These are phyloP conservation scores for Metarhizium humberi DNA, from an alignment of 2,329 filamentous ascomycete genomes.

Conservation along the genomic window DNA sequence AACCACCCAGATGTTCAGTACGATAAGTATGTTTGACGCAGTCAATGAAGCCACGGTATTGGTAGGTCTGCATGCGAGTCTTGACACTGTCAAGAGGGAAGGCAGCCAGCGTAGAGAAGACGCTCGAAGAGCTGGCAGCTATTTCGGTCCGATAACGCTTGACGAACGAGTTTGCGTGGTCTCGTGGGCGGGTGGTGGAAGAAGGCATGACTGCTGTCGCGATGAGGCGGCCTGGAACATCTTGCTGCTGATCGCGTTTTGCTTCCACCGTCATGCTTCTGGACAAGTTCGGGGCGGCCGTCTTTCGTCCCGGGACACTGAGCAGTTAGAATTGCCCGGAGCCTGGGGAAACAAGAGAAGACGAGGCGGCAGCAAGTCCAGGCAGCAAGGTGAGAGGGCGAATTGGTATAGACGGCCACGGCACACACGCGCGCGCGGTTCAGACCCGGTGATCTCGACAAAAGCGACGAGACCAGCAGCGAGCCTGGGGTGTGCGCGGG, in stretches of 20 bases:
- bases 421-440: constrained; percentile 7
- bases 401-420: constrained; percentile 2
- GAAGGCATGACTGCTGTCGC: constrained; percentile 20
- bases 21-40: constrained; percentile 69
- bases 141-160: constrained; percentile 76
- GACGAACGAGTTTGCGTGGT: constrained; percentile 38
- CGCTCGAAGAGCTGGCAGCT: constrained; percentile 65
- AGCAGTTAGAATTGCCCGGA: not conserved
- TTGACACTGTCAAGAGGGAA: constrained; percentile 86
- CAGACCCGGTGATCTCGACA: constrained; percentile 10
- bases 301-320: not conserved
- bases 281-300: constrained; percentile 1
- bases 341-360: not conserved
- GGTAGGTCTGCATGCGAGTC: constrained; percentile 82
- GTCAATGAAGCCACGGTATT: constrained; percentile 64
- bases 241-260: constrained; percentile 24
- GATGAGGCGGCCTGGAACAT: constrained; percentile 25
- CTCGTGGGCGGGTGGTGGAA: constrained; percentile 13
- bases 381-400: not conserved
- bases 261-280: constrained; percentile 28
- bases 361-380: not conserved
- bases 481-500: constrained; percentile 10
- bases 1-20: constrained; percentile 62
- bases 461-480: constrained; percentile 5
- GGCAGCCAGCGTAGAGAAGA: constrained; percentile 69